phyloP scores from a whole-genome alignment of 192 early-diverging fungal genomes.

The Coemansia sp. region DNA sequence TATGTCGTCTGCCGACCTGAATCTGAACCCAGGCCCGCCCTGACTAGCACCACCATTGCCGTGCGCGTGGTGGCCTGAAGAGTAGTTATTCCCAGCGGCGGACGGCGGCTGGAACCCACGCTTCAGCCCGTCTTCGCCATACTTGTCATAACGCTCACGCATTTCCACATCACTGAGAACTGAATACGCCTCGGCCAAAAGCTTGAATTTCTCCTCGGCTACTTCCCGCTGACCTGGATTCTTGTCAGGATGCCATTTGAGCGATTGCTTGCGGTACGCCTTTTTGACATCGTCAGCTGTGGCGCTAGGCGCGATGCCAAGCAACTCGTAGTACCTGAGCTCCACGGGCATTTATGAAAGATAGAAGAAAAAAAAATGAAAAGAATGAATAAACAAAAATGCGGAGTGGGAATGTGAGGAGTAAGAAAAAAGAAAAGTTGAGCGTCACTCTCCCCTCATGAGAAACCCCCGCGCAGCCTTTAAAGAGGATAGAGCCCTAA shows the following conservation, averaged over 20 bases:
- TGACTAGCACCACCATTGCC: slow-evolving; percentile 6
- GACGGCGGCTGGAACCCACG: slow-evolving; percentile 38
- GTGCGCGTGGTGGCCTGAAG: slow-evolving; percentile 8
- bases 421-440: background rate
- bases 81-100: slow-evolving; percentile 6
- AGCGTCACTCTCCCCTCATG: background rate
- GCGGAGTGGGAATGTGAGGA: background rate
- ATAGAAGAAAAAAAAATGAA: background rate
- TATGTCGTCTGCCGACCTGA: slow-evolving; percentile 46
- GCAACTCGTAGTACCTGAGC: slow-evolving; percentile 68
- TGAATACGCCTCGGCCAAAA: slow-evolving; percentile 54
- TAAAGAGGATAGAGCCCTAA: background rate
- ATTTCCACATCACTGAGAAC: slow-evolving; percentile 50
- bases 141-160: slow-evolving; percentile 45
- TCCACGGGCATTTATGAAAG: slow-evolving; percentile 31
- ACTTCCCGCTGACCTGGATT: slow-evolving; percentile 46
- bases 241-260: slow-evolving; percentile 76
- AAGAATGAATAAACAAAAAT: slow-evolving; percentile 9
- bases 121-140: slow-evolving; percentile 48
- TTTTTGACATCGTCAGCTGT: slow-evolving; percentile 71
- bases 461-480: background rate
- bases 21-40: slow-evolving; percentile 23
- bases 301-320: slow-evolving; percentile 64
- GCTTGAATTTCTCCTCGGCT: slow-evolving; percentile 56
- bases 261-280: slow-evolving; percentile 70